Evolutionary conservation across 352 stramenopile genomes (phyloP), one percentile per base, ranked within the genome.

Genomic region (Globisporangium cylindrosporum): DNA sequence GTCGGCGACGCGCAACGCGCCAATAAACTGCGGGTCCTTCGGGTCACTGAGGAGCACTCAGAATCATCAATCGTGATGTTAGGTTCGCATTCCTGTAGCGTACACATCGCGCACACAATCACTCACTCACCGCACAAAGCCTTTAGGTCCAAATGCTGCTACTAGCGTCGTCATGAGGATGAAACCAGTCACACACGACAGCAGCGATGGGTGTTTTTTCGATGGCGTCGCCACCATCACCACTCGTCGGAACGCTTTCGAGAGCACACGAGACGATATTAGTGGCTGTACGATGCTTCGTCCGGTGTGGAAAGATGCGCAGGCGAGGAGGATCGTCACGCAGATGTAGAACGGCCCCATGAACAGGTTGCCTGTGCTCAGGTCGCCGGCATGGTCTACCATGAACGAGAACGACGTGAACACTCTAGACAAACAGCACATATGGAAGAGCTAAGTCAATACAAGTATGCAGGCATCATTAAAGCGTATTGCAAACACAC

Each of bases 321-420:
- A 95, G 0, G 79, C 84, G 34, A 70, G 74, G 1, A 81, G 4
- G 54, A 92, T 75, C 4, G 86, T 87, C 6, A 20, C 66, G 36
- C 74, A 78, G 8, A 95, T 82, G 71, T 95, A 95, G 1, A 92
- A 38, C 14, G 78, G 77, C 1, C 86, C 88, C 0, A 70, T 65
- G 8, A 79, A 49, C 25, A 83, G 59, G 51, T 64, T 83, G 6
- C 53, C 36, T 1, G 68, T 64, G 57, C 82, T 91, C 9, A 95
- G 76, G 54, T 94, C 88, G 2, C 88, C 85, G 1, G 88, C 88
- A 59, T 95, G 88, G 68, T 95, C 88, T 5, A 80, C 83, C 88
- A 95, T 95, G 76, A 92, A 95, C 63, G 86, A 88, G 62, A 90
- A 95, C n/a, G 86, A 94, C 53, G 88, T 95, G 63, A 95, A 93